Percentiles rank a stretch among this genome's conserved stretches.
Evolutionary conservation across 2,329 filamentous ascomycete species (phyloP).

Genomic region (Penicillium sp.): DNA sequence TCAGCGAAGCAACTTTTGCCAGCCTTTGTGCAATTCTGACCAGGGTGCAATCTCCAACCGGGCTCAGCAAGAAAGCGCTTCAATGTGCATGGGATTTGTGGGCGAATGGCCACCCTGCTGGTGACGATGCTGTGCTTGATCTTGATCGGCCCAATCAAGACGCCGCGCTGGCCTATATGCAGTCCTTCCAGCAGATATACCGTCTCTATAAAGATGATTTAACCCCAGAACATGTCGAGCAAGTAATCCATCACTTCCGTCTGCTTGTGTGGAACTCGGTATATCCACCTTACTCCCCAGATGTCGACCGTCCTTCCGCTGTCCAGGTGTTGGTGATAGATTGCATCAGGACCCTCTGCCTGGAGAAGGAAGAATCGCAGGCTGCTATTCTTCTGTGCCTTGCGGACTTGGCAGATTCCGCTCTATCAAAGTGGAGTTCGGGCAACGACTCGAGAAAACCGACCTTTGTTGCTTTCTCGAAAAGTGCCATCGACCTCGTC

Average conservation of each 20-base stretch:
- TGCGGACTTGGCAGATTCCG: slow-evolving; percentile 68
- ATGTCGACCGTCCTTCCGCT: slow-evolving; percentile 39
- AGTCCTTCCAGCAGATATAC: slow-evolving; percentile 74
- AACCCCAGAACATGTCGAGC: slow-evolving; percentile 59
- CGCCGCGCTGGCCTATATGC: slow-evolving; percentile 80
- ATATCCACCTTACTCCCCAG: slow-evolving; percentile 38
- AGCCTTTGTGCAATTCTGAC: slow-evolving; percentile 63
- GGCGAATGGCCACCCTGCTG: slow-evolving; percentile 62
- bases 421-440: slow-evolving; percentile 38
- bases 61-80: slow-evolving; percentile 50
- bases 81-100: slow-evolving; percentile 68
- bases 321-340: slow-evolving; percentile 36
- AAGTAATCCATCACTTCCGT: slow-evolving; percentile 70
- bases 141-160: slow-evolving; percentile 67
- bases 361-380: slow-evolving; percentile 39
- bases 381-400: slow-evolving; percentile 46
- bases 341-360: slow-evolving; percentile 36
- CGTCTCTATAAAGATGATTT: slow-evolving; percentile 67
- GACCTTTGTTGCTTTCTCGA: slow-evolving; percentile 87
- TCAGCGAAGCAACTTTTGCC: slow-evolving; percentile 69
- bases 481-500: slow-evolving; percentile 71
- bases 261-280: slow-evolving; percentile 70
- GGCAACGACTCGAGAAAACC: slow-evolving; percentile 53
- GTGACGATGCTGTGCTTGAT: slow-evolving; percentile 43
- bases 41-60: slow-evolving; percentile 44